Evolutionary conservation across 1,284 basidiomycete genomes (phyloP).

Genomic region (Fistulina hepatica): DNA sequence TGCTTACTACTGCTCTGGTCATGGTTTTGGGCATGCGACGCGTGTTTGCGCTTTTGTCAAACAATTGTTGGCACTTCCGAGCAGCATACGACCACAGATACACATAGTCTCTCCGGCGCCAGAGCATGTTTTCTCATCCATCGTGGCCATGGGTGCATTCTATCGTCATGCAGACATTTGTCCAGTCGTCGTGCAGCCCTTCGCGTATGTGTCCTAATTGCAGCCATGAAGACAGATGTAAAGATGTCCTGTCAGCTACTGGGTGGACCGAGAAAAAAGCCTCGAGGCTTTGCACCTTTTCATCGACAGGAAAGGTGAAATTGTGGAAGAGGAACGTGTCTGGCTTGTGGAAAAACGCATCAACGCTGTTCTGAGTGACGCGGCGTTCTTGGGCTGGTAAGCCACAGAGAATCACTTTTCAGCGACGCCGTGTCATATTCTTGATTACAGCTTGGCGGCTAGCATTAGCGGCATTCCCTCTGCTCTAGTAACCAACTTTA

Average conservation of each 20-base stretch:
- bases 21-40: slow-evolving; percentile 70
- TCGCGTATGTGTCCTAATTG: slow-evolving; percentile 41
- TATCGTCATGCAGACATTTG: slow-evolving; percentile 63
- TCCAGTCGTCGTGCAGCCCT: slow-evolving; percentile 61
- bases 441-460: slow-evolving; percentile 47
- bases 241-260: slow-evolving; percentile 33
- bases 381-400: slow-evolving; percentile 69
- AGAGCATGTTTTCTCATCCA: slow-evolving; percentile 51
- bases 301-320: slow-evolving; percentile 40
- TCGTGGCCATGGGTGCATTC: slow-evolving; percentile 42
- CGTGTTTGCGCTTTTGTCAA: slow-evolving; percentile 58
- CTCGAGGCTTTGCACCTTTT: slow-evolving; percentile 51
- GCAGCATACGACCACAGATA: slow-evolving; percentile 30
- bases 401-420: slow-evolving; percentile 15
- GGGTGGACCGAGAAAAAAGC: slow-evolving; percentile 61
- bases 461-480: slow-evolving; percentile 53
- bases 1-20: slow-evolving; percentile 65
- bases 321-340: slow-evolving; percentile 40
- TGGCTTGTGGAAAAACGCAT: slow-evolving; percentile 47
- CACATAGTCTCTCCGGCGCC: slow-evolving; percentile 61
- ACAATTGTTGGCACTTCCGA: slow-evolving; percentile 37
- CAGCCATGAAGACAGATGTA: background rate
- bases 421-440: slow-evolving; percentile 3
- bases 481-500: slow-evolving; percentile 67
- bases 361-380: slow-evolving; percentile 62